A percentile compares a stretch with the other conserved stretches of the same genome.
Conservation (phyloP, 805 yeast genomes). For the Myxozyma geophila region DNA sequence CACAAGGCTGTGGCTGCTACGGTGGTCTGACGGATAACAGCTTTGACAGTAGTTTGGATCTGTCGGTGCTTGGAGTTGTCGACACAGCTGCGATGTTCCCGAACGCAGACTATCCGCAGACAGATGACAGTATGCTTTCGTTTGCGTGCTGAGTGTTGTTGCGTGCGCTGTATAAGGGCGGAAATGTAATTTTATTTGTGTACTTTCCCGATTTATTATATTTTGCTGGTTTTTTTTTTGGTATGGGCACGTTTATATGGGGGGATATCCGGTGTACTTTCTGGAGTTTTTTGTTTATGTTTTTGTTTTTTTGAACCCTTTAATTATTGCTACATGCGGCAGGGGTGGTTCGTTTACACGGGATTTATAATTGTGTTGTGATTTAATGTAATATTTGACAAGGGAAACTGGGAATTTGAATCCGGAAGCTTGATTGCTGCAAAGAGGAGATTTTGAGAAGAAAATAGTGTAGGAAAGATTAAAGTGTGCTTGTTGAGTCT, state of each 20-base stretch:
- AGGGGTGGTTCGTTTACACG: no score
- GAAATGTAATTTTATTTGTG: background rate
- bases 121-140: background rate
- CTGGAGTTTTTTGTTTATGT: background rate
- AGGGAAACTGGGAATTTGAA: no score
- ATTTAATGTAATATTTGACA: no score
- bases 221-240: background rate
- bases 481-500: no score
- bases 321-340: no score
- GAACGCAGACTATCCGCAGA: no score
- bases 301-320: no score
- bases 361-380: no score
- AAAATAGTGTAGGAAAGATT: no score
- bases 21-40: background rate
- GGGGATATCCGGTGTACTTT: background rate
- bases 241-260: background rate
- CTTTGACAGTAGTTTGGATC: background rate
- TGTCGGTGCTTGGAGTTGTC: background rate
- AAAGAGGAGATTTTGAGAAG: no score
- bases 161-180: background rate
- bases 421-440: no score
- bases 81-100: background rate
- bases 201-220: background rate
- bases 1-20: slow-evolving; percentile 5
- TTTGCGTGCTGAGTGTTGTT: background rate